Percentiles rank a stretch among this genome's conserved stretches.
These are phyloP conservation scores for Stagonosporopsis rhizophila DNA, from an alignment of 2,329 filamentous ascomycete genomes.

Conservation along the genomic window DNA sequence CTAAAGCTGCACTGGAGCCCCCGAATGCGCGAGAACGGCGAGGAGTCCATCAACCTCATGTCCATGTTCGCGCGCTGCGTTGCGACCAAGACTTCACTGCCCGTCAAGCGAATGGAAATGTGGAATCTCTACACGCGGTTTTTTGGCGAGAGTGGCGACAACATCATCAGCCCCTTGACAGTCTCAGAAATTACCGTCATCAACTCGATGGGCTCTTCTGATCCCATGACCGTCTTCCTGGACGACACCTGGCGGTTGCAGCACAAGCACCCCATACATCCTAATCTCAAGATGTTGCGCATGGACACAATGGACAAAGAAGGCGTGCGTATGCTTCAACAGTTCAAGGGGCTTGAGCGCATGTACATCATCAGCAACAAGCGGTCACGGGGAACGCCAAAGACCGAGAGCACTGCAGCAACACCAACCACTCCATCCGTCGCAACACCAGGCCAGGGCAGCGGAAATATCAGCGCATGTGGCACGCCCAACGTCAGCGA, in stretches of 20 bases:
- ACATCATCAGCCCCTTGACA: conserved; percentile 51
- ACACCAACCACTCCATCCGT: conserved; percentile 40
- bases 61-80: conserved; percentile 64
- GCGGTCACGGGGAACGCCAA: conserved; percentile 30
- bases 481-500: conserved; percentile 35
- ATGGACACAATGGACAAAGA: conserved; percentile 58
- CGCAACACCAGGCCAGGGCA: conserved; percentile 29
- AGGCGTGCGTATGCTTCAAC: conserved; percentile 52
- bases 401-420: conserved; percentile 34
- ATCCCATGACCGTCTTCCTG: conserved; percentile 60
- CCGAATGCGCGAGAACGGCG: conserved; percentile 65
- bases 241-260: conserved; percentile 61
- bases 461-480: conserved; percentile 24
- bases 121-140: conserved; percentile 66
- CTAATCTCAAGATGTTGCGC: conserved; percentile 56
- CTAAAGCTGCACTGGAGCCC: conserved; percentile 67
- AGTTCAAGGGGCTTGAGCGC: conserved; percentile 56
- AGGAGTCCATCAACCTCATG: conserved; percentile 62
- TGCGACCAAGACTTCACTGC: conserved; percentile 55
- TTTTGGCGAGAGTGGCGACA: conserved; percentile 53
- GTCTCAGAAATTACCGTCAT: conserved; percentile 62
- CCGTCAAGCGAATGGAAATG: conserved; percentile 59
- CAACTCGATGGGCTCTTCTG: conserved; percentile 58
- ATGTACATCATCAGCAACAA: conserved; percentile 60
- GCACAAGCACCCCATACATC: conserved; percentile 33